A percentile compares a stretch with the other conserved stretches of the same genome.
These are phyloP conservation scores for Wickerhamomyces tratensis DNA, from an alignment of 805 yeast genomes.

Conservation along the genomic window DNA sequence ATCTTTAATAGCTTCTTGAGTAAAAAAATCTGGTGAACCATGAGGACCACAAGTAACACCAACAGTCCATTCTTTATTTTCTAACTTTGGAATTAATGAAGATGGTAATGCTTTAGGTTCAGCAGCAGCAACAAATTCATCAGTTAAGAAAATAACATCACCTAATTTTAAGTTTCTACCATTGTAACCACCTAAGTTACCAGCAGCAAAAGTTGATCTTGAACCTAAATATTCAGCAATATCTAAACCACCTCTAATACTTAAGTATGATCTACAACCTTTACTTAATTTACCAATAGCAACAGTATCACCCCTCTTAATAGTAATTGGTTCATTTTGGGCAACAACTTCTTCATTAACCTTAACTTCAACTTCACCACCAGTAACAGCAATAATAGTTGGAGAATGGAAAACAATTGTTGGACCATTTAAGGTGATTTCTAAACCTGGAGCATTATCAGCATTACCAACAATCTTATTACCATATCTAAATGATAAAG, in stretches of 20 bases:
- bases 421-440: slow-evolving; percentile 84
- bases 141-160: slow-evolving; percentile 76
- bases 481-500: slow-evolving; percentile 80
- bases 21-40: slow-evolving; percentile 94
- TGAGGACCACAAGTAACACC: slow-evolving; percentile 98
- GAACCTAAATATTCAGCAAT: slow-evolving; percentile 92
- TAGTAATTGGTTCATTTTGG: slow-evolving; percentile 65
- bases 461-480: slow-evolving; percentile 88
- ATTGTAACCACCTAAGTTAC: slow-evolving; percentile 87
- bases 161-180: slow-evolving; percentile 90
- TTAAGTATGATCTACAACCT: slow-evolving; percentile 87
- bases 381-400: slow-evolving; percentile 72
- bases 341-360: slow-evolving; percentile 47
- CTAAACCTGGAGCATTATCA: slow-evolving; percentile 77
- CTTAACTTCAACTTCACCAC: slow-evolving; percentile 67
- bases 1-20: slow-evolving; percentile 58
- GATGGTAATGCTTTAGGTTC: slow-evolving; percentile 53
- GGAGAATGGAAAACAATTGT: slow-evolving; percentile 76
- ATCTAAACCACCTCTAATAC: slow-evolving; percentile 89
- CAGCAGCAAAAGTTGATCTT: slow-evolving; percentile 93
- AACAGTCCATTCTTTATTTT: slow-evolving; percentile 54
- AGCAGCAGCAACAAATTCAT: slow-evolving; percentile 63
- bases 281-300: slow-evolving; percentile 69
- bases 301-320: slow-evolving; percentile 69
- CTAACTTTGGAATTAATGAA: slow-evolving; percentile 24